A percentile compares a stretch with the other conserved stretches of the same genome.
These are phyloP conservation scores for Tausonia pullulans DNA, from an alignment of 1,284 basidiomycete genomes.

Conservation along the genomic window DNA sequence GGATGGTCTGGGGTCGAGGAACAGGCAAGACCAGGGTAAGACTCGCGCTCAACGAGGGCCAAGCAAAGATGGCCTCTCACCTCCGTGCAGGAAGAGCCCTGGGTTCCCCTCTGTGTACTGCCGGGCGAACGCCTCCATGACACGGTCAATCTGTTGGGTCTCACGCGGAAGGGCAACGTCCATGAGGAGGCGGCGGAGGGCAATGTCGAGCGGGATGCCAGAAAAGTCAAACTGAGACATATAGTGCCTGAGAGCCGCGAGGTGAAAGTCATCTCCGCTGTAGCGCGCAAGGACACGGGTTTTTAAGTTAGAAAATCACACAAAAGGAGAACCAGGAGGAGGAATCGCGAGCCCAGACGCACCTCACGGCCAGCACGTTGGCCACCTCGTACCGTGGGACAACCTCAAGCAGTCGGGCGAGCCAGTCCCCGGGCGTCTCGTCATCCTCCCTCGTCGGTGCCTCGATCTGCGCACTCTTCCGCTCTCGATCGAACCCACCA, in stretches of 20 bases:
- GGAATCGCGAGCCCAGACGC: conserved; percentile 20
- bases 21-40: not conserved
- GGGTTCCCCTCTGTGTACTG: conserved; percentile 79
- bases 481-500: not conserved
- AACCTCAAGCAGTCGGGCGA: conserved; percentile 49
- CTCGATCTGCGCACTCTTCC: not conserved
- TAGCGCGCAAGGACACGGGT: not conserved
- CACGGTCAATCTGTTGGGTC: conserved; percentile 96
- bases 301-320: conserved; percentile 3
- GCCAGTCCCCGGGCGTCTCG: conserved; percentile 42
- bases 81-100: conserved; percentile 62
- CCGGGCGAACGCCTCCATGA: conserved; percentile 87
- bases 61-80: conserved; percentile 36
- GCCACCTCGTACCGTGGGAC: conserved; percentile 68
- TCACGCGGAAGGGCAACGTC: conserved; percentile 82
- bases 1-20: conserved; percentile 57
- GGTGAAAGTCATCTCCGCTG: conserved; percentile 63
- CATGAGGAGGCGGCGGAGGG: conserved; percentile 82
- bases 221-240: conserved; percentile 70
- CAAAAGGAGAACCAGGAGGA: not conserved
- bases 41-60: not conserved
- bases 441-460: conserved; percentile 5
- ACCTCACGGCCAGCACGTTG: conserved; percentile 69
- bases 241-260: conserved; percentile 57
- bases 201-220: conserved; percentile 74